Evolutionary conservation across 2,329 filamentous ascomycete species (phyloP).

Genomic region (Paramyrothecium sp.): DNA sequence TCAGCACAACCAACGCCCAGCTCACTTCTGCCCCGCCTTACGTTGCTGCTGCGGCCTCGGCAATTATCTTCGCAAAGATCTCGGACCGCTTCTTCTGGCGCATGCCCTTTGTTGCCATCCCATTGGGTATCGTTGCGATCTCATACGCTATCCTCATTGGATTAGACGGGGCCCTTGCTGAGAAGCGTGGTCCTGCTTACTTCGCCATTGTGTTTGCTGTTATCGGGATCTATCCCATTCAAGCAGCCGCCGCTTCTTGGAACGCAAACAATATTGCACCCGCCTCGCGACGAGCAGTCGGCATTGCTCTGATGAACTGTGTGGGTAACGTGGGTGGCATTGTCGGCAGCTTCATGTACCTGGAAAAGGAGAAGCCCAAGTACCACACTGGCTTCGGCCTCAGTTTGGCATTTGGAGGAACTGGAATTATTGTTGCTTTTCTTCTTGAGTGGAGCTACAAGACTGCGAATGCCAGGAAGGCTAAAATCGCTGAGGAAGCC

Average conservation of each 20-base stretch:
- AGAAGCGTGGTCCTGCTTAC: constrained; percentile 53
- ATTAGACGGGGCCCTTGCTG: constrained; percentile 44
- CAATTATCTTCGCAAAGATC: constrained; percentile 59
- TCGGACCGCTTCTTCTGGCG: constrained; percentile 64
- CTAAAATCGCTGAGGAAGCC: constrained; percentile 18
- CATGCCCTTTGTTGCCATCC: constrained; percentile 64
- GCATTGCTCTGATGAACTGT: constrained; percentile 34
- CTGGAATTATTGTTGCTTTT: constrained; percentile 24
- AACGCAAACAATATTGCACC: constrained; percentile 63
- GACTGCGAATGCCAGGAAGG: constrained; percentile 22
- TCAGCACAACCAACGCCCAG: constrained; percentile 25
- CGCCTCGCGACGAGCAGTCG: constrained; percentile 31
- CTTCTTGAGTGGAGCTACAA: constrained; percentile 27
- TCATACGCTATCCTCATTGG: constrained; percentile 61
- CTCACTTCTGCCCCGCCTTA: constrained; percentile 55
- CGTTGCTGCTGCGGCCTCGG: constrained; percentile 59
- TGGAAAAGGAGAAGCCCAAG: constrained; percentile 28
- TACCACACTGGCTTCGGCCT: constrained; percentile 33
- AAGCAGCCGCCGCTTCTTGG: constrained; percentile 65
- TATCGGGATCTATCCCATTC: constrained; percentile 68
- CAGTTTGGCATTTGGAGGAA: constrained; percentile 26
- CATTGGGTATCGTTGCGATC: constrained; percentile 57
- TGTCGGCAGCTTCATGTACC: constrained; percentile 36
- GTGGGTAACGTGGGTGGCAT: constrained; percentile 39
- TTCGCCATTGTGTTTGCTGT: constrained; percentile 67